Evolutionary conservation across 345 rosid genomes (phyloP).

Genomic region (Sapria himalayana): DNA sequence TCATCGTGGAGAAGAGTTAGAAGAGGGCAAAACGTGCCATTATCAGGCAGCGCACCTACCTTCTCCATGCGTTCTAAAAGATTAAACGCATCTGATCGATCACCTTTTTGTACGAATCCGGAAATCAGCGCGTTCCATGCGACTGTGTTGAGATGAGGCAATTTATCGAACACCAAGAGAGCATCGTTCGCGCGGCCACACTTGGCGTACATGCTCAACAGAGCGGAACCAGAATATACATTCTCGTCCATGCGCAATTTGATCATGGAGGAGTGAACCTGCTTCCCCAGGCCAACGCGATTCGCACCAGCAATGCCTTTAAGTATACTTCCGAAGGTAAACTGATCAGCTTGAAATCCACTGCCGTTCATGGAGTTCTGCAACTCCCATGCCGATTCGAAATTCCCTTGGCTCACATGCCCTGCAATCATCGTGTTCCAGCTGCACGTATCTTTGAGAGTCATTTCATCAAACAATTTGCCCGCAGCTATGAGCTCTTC

Average conservation of each 20-base stretch:
- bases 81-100: constrained; percentile 27
- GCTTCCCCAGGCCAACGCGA: constrained; percentile 30
- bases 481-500: constrained; percentile 13
- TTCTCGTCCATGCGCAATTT: constrained; percentile 23
- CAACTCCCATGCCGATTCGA: constrained; percentile 21
- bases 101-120: constrained; percentile 33
- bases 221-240: constrained; percentile 41
- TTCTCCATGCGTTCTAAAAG: constrained; percentile 35
- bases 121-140: constrained; percentile 56
- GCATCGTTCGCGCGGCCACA: constrained; percentile 39
- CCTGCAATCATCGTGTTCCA: constrained; percentile 69
- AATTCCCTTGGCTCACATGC: constrained; percentile 23
- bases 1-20: constrained; percentile 42
- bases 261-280: constrained; percentile 30
- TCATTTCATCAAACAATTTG: constrained; percentile 44
- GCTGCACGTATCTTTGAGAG: constrained; percentile 29
- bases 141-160: constrained; percentile 31
- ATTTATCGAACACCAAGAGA: constrained; percentile 20
- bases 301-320: constrained; percentile 33
- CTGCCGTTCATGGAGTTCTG: constrained; percentile 20
- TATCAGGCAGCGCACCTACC: constrained; percentile 25
- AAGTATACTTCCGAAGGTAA: constrained; percentile 37
- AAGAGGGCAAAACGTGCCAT: constrained; percentile 62
- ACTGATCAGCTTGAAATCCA: constrained; percentile 22
- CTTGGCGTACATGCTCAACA: constrained; percentile 61